A percentile compares a stretch with the other conserved stretches of the same genome.
Conservation (phyloP, 208 protist genomes). For the Acanthamoeba royreba region DNA sequence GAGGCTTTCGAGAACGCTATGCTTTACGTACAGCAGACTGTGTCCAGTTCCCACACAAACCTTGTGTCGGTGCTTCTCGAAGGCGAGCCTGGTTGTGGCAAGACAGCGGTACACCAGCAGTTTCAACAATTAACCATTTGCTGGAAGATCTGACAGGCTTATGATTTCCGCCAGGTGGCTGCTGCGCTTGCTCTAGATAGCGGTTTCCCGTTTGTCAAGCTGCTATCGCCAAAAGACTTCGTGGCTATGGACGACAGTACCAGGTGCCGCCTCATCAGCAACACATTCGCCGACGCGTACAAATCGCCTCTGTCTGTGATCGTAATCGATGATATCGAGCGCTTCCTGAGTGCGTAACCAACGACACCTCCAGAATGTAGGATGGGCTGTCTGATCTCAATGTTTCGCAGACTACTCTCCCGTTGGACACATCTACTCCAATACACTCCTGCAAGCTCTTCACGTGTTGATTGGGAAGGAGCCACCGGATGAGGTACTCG, state of each 20-base stretch:
- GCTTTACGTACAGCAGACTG: slow-evolving; percentile 86
- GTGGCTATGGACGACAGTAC: slow-evolving; percentile 84
- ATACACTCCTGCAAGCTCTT: slow-evolving; percentile 95
- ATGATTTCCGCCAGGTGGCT: no score
- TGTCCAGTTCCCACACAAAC: slow-evolving; percentile 57
- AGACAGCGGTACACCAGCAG: no score
- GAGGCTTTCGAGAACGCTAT: slow-evolving; percentile 73
- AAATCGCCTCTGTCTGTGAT: slow-evolving; percentile 94
- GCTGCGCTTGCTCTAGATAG: slow-evolving; percentile 86
- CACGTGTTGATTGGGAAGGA: slow-evolving; percentile 92
- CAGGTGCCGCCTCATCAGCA: slow-evolving; percentile 85
- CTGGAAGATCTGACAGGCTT: no score
- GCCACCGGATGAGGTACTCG: slow-evolving; percentile 76
- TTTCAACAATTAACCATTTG: no score
- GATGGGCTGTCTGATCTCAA: not conserved
- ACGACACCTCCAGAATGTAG: not conserved
- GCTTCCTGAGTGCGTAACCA: slow-evolving; percentile 76
- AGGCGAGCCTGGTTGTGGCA: slow-evolving; percentile 84
- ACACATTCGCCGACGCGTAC: slow-evolving; percentile 98
- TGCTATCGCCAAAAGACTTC: slow-evolving; percentile 92
- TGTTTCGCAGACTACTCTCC: slow-evolving; percentile 91
- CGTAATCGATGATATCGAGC: slow-evolving; percentile 97
- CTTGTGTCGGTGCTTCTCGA: slow-evolving; percentile 92
- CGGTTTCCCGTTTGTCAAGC: slow-evolving; percentile 96
- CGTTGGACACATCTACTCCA: slow-evolving; percentile 98